A percentile compares a stretch with the other conserved stretches of the same genome.
These are phyloP conservation scores for Yamadazyma akitaensis DNA, from an alignment of 805 yeast species.

Conservation along the genomic window DNA sequence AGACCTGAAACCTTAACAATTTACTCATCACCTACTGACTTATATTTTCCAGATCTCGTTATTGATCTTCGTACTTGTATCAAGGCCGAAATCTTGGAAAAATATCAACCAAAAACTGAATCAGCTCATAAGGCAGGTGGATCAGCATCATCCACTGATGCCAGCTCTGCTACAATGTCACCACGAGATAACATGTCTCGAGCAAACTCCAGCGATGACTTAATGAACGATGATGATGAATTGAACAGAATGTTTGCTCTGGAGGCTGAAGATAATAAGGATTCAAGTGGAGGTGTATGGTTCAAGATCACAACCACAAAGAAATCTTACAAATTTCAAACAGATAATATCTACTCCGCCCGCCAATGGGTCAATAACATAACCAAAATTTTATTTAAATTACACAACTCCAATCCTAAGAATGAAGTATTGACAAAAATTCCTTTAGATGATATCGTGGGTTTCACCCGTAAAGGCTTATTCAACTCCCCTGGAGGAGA, in stretches of 20 bases:
- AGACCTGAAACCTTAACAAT: constrained; percentile 65
- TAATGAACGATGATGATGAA: constrained; percentile 24
- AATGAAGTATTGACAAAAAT: constrained; percentile 74
- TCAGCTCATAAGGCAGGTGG: constrained; percentile 8
- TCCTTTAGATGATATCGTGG: constrained; percentile 66
- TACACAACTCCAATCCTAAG: constrained; percentile 60
- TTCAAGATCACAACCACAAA: constrained; percentile 58
- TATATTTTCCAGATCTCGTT: constrained; percentile 78
- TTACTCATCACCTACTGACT: constrained; percentile 67
- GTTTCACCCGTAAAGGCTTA: constrained; percentile 46
- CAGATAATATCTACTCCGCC: constrained; percentile 73
- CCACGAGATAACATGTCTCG: constrained; percentile 11
- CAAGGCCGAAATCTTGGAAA: constrained; percentile 51
- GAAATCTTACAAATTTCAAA: constrained; percentile 60
- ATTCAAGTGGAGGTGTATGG: constrained; percentile 39
- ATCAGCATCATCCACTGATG: constrained; percentile 4
- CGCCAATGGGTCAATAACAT: constrained; percentile 74
- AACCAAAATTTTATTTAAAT: constrained; percentile 67
- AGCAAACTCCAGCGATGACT: constrained; percentile 9
- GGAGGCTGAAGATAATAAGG: constrained; percentile 27
- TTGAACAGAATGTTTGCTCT: constrained; percentile 17
- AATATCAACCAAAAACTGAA: constrained; percentile 24
- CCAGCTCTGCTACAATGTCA: neutral
- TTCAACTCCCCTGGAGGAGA: constrained; percentile 14
- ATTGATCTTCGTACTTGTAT: constrained; percentile 67